A percentile compares a stretch with the other conserved stretches of the same genome.
phyloP scores from a whole-genome alignment of 1,139 yeast genomes.

The Debaryomyces sp. region DNA sequence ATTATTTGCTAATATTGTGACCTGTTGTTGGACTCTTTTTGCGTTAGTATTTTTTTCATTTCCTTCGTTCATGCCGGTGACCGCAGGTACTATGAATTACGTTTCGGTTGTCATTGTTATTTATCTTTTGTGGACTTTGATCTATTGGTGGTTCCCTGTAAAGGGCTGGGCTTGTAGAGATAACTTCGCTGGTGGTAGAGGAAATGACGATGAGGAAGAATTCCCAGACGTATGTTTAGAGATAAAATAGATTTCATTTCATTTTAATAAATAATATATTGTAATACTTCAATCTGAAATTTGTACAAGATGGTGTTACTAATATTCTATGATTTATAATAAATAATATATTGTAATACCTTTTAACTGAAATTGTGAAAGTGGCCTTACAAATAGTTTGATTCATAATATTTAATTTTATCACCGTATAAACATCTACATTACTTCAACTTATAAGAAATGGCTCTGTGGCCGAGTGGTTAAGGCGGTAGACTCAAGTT shows the following conservation, averaged over 20 bases:
- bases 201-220: slow-evolving; percentile 45
- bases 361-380: no score
- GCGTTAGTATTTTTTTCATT: slow-evolving; percentile 67
- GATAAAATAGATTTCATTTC: not conserved
- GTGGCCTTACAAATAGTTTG: no score
- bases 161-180: slow-evolving; percentile 42
- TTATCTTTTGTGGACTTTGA: slow-evolving; percentile 53
- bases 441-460: not conserved
- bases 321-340: no score
- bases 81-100: slow-evolving; percentile 67
- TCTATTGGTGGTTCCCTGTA: slow-evolving; percentile 60
- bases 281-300: not conserved
- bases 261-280: not conserved
- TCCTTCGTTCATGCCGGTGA: slow-evolving; percentile 68
- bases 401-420: no score
- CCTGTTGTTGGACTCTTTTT: slow-evolving; percentile 61
- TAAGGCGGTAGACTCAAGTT: slow-evolving; percentile 21
- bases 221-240: slow-evolving; percentile 48
- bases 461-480: slow-evolving; percentile 22
- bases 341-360: no score
- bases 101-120: slow-evolving; percentile 67
- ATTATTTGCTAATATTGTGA: slow-evolving; percentile 52
- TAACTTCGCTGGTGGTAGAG: slow-evolving; percentile 48
- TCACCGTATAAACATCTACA: no score
- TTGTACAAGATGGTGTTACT: no score